These are phyloP conservation scores for Blastomyces gilchristii DNA, from an alignment of 2,329 filamentous ascomycete genomes.

Conservation along the genomic window DNA sequence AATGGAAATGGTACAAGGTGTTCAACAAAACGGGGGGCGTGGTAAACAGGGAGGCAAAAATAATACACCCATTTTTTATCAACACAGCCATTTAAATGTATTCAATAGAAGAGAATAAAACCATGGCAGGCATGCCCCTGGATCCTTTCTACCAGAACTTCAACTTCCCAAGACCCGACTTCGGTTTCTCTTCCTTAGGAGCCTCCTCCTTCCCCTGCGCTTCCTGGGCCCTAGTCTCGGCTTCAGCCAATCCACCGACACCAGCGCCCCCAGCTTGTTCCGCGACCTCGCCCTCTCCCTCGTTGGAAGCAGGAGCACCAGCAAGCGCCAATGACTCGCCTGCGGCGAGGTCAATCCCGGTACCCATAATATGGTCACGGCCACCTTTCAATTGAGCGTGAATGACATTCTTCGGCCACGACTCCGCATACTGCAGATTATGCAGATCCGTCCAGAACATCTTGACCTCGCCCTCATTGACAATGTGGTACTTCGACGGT, in stretches of 20 bases:
- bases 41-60: no score
- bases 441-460: constrained; percentile 39
- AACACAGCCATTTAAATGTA: not conserved
- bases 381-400: constrained; percentile 34
- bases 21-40: no score
- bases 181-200: constrained; percentile 11
- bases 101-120: not conserved
- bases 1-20: no score
- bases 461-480: constrained; percentile 30
- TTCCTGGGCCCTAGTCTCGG: not conserved
- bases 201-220: constrained; percentile 4
- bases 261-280: not conserved
- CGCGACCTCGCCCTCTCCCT: not conserved
- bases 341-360: not conserved
- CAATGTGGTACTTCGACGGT: constrained; percentile 18
- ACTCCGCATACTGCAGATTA: constrained; percentile 33
- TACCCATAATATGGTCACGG: constrained; percentile 28
- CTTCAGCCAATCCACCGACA: not conserved
- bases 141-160: constrained; percentile 12
- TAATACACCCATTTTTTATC: not conserved
- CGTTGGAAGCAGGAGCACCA: not conserved
- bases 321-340: not conserved
- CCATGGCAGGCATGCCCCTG: not conserved
- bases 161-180: constrained; percentile 11
- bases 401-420: constrained; percentile 35